phyloP scores from a whole-genome alignment of 352 stramenopile species.

The Phytophthora vignae region DNA sequence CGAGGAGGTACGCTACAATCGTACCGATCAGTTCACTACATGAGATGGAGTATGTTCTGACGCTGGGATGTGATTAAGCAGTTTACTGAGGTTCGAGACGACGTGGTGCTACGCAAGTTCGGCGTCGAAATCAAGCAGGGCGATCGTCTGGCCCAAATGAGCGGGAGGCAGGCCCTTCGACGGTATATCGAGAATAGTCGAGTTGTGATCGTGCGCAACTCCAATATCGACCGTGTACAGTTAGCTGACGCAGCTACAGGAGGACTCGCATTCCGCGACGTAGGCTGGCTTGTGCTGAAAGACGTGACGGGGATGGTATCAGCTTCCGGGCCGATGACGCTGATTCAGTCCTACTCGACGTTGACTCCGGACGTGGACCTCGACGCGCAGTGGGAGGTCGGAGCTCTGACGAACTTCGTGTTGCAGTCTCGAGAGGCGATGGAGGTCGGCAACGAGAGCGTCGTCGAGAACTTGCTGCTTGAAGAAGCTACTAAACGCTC shows the following conservation, averaged over 20 bases:
- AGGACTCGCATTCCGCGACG: constrained; percentile 41
- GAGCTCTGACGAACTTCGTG: constrained; percentile 51
- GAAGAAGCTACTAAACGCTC: constrained; percentile 17
- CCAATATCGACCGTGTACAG: constrained; percentile 38
- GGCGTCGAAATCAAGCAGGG: constrained; percentile 27
- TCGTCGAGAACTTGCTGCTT: constrained; percentile 34
- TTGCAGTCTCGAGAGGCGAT: constrained; percentile 31
- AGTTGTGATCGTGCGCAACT: constrained; percentile 39
- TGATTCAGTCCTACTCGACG: constrained; percentile 33
- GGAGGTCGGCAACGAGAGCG: constrained; percentile 24
- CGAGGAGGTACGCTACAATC: constrained; percentile 21
- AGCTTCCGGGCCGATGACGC: constrained; percentile 10
- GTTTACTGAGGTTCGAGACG: constrained; percentile 20
- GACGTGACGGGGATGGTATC: background rate
- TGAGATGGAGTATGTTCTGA: background rate
- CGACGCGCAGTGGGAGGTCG: constrained; percentile 37
- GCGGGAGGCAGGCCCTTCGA: constrained; percentile 24
- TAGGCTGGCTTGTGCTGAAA: constrained; percentile 40
- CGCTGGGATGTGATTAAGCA: constrained; percentile 5
- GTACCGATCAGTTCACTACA: too few species aligned
- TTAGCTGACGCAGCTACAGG: constrained; percentile 20
- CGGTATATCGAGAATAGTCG: constrained; percentile 31
- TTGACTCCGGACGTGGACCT: constrained; percentile 32
- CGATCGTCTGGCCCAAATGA: constrained; percentile 19
- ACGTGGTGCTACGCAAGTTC: constrained; percentile 38